Base-by-base conservation (phyloP, 495 filamentous ascomycete genomes). In the Saxophila tyrrhenica region DNA sequence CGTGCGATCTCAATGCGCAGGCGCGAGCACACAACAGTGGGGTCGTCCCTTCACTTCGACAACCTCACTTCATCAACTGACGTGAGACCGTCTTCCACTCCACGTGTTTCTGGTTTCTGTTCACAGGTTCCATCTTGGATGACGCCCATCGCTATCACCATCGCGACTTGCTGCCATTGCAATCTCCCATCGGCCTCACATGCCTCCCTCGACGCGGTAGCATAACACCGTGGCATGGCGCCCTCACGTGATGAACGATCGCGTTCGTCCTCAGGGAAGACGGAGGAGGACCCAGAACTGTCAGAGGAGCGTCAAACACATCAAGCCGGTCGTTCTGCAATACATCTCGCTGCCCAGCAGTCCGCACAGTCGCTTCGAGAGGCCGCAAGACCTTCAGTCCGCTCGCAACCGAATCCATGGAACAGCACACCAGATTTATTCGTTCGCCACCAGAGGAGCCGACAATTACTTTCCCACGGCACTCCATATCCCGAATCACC, bases 281-380 rank as follows among this genome's bases (percentile, higher is more conserved):
- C 41, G 7, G 41, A 44, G 17, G 5, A 5, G 19, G 5, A 3
- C 5, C 41, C 41, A 44, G 41, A 44, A n/a, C 41, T n/a, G n/a
- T 17, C 41, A n/a, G 41, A 21, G 10, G 45, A 48, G 24, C 21
- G 10, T 9, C 45, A 22, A 16, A 20, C 35, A 22, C 50, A 54
- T n/a, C 59, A 62, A 32, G 52, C 50, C n/a, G 59, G 59, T 10
- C 59, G 59, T 2, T 25, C 44, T 1, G 44, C 50, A 0, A 19
- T 19, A 2, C 50, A 48, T 39, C 39, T 58, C 17, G 59, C 59
- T 38, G 59, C 59, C 16, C 55, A 62, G 15, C 48, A 55, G 17
- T 62, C 59, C 20, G 59, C 55, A n/a, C 55, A 54, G 25, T 54
- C 59, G 20, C 48, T 62, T 9, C 50, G 55, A 0, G 59, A 62